A percentile compares a stretch with the other conserved stretches of the same genome.
Evolutionary conservation across 805 yeast species (phyloP).

Genomic region (Citeromyces matritensis): DNA sequence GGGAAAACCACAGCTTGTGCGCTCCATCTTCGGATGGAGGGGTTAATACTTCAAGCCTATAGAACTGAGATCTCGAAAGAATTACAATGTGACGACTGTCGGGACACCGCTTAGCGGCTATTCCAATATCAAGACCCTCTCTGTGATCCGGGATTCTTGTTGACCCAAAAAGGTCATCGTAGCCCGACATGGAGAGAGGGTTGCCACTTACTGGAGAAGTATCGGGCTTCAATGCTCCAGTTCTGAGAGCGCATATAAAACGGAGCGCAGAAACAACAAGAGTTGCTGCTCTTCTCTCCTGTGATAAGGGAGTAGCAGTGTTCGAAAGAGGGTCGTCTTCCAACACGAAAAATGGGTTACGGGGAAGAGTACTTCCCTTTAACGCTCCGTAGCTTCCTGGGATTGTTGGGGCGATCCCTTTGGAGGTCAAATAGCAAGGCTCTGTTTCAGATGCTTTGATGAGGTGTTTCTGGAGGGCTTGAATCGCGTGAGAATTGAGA

Average conservation of each 20-base stretch:
- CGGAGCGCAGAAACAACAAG: conserved; percentile 51
- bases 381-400: conserved; percentile 50
- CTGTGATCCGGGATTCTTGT: conserved; percentile 32
- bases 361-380: conserved; percentile 53
- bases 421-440: conserved; percentile 38
- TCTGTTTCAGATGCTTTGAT: conserved; percentile 24
- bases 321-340: conserved; percentile 62
- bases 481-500: conserved; percentile 21
- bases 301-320: conserved; percentile 38
- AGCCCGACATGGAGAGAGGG: conserved; percentile 56
- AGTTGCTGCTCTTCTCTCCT: conserved; percentile 53
- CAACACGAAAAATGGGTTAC: conserved; percentile 62
- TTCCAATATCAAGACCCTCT: conserved; percentile 13
- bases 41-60: conserved; percentile 31
- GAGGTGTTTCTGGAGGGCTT: conserved; percentile 38
- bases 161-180: conserved; percentile 52
- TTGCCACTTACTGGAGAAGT: conserved; percentile 29
- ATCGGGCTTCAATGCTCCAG: conserved; percentile 41
- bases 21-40: conserved; percentile 9
- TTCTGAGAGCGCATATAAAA: conserved; percentile 45
- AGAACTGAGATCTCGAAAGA: conserved; percentile 33
- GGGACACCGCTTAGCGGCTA: conserved; percentile 19
- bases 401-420: conserved; percentile 26
- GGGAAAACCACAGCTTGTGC: conserved; percentile 34
- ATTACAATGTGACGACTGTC: conserved; percentile 34